Evolutionary conservation across 345 rosid species (phyloP).

Genomic region (Bretschneidera sinensis): DNA sequence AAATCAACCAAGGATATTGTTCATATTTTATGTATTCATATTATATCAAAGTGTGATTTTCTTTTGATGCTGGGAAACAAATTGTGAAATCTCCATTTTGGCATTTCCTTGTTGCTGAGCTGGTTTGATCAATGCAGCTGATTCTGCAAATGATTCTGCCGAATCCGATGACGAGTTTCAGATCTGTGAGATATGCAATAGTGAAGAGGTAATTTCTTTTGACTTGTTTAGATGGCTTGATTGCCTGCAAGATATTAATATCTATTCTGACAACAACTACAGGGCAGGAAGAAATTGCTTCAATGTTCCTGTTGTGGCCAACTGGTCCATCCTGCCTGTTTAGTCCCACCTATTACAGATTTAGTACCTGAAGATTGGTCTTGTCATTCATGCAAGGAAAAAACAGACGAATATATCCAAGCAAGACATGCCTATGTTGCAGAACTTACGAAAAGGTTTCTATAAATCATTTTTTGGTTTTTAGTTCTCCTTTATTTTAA

Average conservation of each 20-base stretch:
- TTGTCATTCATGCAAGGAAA: constrained; percentile 92
- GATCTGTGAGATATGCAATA: constrained; percentile 87
- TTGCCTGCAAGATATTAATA: constrained; percentile 10
- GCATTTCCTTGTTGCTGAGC: neutral
- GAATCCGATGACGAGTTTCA: constrained; percentile 99
- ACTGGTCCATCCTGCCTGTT: constrained; percentile 79
- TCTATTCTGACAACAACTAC: constrained; percentile 24
- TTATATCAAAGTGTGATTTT: neutral
- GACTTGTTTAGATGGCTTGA: constrained; percentile 11
- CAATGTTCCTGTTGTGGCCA: constrained; percentile 92
- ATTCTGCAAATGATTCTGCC: constrained; percentile 65
- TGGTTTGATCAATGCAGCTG: constrained; percentile 51
- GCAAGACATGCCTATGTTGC: constrained; percentile 57
- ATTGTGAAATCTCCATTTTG: neutral
- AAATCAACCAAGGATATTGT: neutral
- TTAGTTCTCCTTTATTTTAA: neutral
- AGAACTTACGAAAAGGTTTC: constrained; percentile 71
- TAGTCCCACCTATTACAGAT: constrained; percentile 80
- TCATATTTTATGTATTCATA: no score
- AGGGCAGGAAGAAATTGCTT: constrained; percentile 94
- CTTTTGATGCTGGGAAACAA: no score
- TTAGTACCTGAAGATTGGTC: constrained; percentile 72
- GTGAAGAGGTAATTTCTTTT: constrained; percentile 67
- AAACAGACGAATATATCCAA: constrained; percentile 90
- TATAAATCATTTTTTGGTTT: neutral